Evolutionary conservation across 2,329 filamentous ascomycete genomes (phyloP), one percentile per base, ranked within the genome.

Genomic region (Xylariaceae sp.): DNA sequence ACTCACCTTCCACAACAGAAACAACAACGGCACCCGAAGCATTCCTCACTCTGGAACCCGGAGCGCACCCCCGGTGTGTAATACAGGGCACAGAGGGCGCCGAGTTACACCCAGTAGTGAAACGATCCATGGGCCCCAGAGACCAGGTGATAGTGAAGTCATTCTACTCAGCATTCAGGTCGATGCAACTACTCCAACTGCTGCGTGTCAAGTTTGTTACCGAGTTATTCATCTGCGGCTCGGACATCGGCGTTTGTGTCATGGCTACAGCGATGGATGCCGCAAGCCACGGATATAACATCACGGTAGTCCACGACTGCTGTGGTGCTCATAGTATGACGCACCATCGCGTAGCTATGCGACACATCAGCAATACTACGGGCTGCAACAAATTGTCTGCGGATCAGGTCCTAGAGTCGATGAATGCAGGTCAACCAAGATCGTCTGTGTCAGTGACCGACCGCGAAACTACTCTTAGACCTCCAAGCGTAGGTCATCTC

Each of bases 221-320:
- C 2, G 89, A 97, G 63, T 75, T 99, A 12, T 97, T 89, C 70
- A 82, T 97, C 19, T 95, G 89, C 64, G 94, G 94, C 18, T 87
- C 88, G 42, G 79, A 96, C 45, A 89, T 87, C 41, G 97, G 97
- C 63, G 76, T 95, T 34, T 92, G 91, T 31, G 86, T 97, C 43
- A 91, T 94, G 66, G 93, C 94, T 7, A 97, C 93, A 1, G 91
- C 91, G 3, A 78, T 96, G 57, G 94, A 97, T 65, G 94, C 93
- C 11, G 92, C 90, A 1, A 83, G 88, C 17, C 88, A 97, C 69
- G 94, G 92, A 5, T 85, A 96, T 63, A 78, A 83, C n/a, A 90
- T 97, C 63, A 94, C 88, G 5, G 75, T 97, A 12, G 75, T 97
- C 38, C 86, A 94, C 47, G 91, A 97, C 67, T 97, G 92, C 68